Evolutionary conservation across 2,329 filamentous ascomycete genomes (phyloP).

Genomic region (Diaporthe ampelina): DNA sequence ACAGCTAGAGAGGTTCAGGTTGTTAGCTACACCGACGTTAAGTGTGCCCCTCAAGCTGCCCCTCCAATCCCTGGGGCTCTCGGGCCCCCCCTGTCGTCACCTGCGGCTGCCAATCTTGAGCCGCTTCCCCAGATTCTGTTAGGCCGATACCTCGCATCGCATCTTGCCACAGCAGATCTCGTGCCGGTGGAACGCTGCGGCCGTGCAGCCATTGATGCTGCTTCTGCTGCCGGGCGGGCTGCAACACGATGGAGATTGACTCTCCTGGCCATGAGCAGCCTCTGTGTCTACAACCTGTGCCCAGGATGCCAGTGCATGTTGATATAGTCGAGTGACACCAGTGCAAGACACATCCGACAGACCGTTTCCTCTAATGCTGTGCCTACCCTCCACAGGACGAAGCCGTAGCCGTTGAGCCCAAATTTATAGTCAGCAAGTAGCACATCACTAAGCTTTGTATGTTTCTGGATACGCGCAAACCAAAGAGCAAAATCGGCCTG

Average conservation of each 20-base stretch:
- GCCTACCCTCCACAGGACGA: background rate
- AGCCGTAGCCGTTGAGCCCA: background rate
- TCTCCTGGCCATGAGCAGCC: background rate
- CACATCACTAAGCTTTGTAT: too few species aligned
- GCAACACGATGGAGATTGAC: too few species aligned
- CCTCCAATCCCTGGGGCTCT: conserved; percentile 39
- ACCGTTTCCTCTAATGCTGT: conserved; percentile 13
- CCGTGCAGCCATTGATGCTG: background rate
- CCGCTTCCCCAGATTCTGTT: conserved; percentile 37
- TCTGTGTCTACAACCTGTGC: background rate
- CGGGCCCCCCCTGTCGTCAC: conserved; percentile 34
- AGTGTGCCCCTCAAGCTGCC: conserved; percentile 38
- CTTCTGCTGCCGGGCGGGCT: background rate
- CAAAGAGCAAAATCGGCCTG: background rate
- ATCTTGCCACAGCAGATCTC: conserved; percentile 12
- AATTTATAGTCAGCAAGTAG: background rate
- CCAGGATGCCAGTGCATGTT: background rate
- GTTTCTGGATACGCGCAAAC: background rate
- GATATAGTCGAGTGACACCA: background rate
- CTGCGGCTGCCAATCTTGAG: conserved; percentile 33
- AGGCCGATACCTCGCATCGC: conserved; percentile 22
- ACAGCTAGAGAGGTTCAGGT: conserved; percentile 16
- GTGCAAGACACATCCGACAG: background rate
- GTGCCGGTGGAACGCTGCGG: conserved; percentile 22
- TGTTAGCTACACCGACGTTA: conserved; percentile 41